Evolutionary conservation across 1,284 basidiomycete species (phyloP), one percentile per base, ranked within the genome.

Genomic region (Inonotus obliquus): DNA sequence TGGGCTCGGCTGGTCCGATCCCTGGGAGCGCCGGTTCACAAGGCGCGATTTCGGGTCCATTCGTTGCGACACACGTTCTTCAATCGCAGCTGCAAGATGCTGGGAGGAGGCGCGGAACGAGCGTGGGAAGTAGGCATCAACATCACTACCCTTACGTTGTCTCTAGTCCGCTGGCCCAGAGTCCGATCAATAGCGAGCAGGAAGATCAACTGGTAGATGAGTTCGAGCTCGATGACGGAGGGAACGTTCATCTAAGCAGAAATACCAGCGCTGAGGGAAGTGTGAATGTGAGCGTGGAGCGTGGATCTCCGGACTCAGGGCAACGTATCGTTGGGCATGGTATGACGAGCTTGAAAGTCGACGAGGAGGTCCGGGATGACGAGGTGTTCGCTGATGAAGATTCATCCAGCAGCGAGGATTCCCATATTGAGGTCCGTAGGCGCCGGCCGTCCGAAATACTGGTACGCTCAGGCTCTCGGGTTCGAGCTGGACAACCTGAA

Each of bases 111-210:
- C 56, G 51, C 21, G 57, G 51, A 5, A 21, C 41, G 17, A 57
- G 56, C 13, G 53, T 62, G 32, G 39, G 37, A 14, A 41, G 53
- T 21, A 10, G 21, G 32, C 25, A 61, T 48, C 39, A 25, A 2
- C 37, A 53, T 19, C 37, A 56, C 25, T 21, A 54, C 19, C 51
- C 23, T 1, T 39, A 35, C 17, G 54, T 52, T 9, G 48, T 60
- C 47, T 63, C 62, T 9, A 63, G 62, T 48, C 62, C 62, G n/a
- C 53, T 63, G 9, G 62, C 62, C 19, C 62, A 60, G 53, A 60
- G 51, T 23, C 62, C 62, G 37, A 39, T 63, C 10, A 63, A 56
- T 37, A 27, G 35, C 39, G 61, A 58, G 32, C 27, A 29, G 2
- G 55, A 53, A 14, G 41, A 19, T 5, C 6, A 39, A 25, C 38